phyloP scores from a whole-genome alignment of 2,329 filamentous ascomycete genomes.

The Neodidymelliopsis sp. region DNA sequence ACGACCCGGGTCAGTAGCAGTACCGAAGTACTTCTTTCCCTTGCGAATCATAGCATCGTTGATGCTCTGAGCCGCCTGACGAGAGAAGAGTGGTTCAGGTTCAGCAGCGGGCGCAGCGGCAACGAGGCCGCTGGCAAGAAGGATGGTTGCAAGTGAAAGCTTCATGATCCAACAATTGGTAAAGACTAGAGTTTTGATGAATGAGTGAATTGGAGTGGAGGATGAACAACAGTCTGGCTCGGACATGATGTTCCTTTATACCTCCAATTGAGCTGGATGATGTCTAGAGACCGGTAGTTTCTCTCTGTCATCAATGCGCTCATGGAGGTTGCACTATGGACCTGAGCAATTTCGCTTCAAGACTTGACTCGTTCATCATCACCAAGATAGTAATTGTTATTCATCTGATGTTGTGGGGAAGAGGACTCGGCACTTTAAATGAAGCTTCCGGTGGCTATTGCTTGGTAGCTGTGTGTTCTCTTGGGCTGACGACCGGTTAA shows the following conservation, averaged over 20 bases:
- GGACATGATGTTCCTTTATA: conserved; percentile 1
- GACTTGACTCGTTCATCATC: neutral
- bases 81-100: conserved; percentile 38
- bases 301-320: neutral
- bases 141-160: conserved; percentile 37
- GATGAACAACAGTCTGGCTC: neutral
- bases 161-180: conserved; percentile 36
- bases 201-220: neutral
- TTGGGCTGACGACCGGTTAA: conserved; percentile 11
- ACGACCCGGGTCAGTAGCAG: conserved; percentile 62
- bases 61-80: conserved; percentile 57
- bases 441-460: conserved; percentile 29
- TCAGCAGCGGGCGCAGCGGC: conserved; percentile 39
- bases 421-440: conserved; percentile 22
- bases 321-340: neutral
- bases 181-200: neutral
- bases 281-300: neutral
- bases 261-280: neutral
- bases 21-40: conserved; percentile 73
- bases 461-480: conserved; percentile 12
- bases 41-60: conserved; percentile 65
- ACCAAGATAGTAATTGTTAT: neutral
- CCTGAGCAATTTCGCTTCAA: neutral
- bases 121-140: conserved; percentile 39
- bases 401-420: conserved; percentile 8